A percentile compares a stretch with the other conserved stretches of the same genome.
These are phyloP conservation scores for Aristolochia fimbriata DNA, from an alignment of 164 flowering plant genomes.

Conservation along the genomic window DNA sequence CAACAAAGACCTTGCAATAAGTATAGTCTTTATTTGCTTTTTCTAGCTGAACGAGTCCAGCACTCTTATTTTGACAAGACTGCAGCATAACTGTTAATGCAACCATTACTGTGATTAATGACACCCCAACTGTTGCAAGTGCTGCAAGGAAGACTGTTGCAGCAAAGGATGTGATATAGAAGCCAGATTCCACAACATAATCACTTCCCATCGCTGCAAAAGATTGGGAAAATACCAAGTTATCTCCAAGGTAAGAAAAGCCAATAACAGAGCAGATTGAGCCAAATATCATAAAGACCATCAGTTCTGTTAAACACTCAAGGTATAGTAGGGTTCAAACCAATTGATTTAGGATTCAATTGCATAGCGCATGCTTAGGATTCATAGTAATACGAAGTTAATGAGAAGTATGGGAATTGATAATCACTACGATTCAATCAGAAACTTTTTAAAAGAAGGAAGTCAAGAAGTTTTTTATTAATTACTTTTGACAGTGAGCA, in stretches of 20 bases:
- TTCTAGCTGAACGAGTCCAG: conserved; percentile 31
- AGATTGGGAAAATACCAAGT: not conserved
- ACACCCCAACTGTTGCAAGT: conserved; percentile 38
- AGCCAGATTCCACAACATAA: conserved; percentile 37
- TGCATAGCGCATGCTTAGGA: no score
- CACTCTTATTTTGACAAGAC: conserved; percentile 35
- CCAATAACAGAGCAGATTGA: no score
- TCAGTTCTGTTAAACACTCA: no score
- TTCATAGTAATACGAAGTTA: no score
- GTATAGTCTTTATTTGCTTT: conserved; percentile 15
- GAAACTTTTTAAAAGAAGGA: no score
- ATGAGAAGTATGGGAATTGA: no score
- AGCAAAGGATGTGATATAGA: conserved; percentile 49
- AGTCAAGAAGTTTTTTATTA: no score
- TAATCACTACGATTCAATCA: no score
- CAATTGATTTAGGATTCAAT: no score
- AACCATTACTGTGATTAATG: conserved; percentile 35
- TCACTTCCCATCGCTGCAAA: conserved; percentile 38
- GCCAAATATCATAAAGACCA: no score
- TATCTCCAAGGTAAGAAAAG: not conserved
- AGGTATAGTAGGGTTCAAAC: no score
- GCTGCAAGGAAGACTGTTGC: conserved; percentile 50
- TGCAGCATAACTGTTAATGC: conserved; percentile 49
- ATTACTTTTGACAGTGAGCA: no score
- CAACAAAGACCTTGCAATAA: conserved; percentile 32